Base-by-base conservation (phyloP, 345 rosid genomes). In the Lepidium didymum region DNA sequence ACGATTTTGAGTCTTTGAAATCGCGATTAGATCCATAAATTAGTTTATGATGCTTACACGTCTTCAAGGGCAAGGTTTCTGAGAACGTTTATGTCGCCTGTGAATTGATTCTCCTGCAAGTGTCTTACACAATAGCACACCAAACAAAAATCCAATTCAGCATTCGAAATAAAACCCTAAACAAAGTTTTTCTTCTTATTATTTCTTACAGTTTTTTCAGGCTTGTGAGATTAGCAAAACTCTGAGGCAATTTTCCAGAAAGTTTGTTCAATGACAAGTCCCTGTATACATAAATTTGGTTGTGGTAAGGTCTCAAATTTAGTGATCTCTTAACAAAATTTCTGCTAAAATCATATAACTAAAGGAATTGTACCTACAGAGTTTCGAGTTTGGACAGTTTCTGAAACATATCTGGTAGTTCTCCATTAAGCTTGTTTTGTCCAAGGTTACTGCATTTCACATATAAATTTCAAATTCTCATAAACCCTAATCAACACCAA, bases 371-470 rank as follows among this genome's bases (percentile, higher is more conserved):
- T 67, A 85, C 96, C 90, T 84, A 90, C 97, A 90, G 10, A 23
- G 79, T 65, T 59, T 83, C 70, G 38, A 93, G 92, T 72, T 93
- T 88, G 6, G 79, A 25, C 40, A 90, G 81, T 62, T 83, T 90
- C 62, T 83, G 85, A 64, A 93, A 90, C 94, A 90, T 88, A 52
- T 93, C 96, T 44, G 74, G 83, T 62, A 93, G 40, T 53, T 87
- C 88, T 67, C 97, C 97, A 21, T 83, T 77, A 18, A 90, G 87
- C 77, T 83, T 69, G 80, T 90, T 90, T 38, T 79, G 85, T 54
- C 88, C 84, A 54, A 88, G 80, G 70, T 88, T 77, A 75, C 94
- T 90, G 76, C 80, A 71, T 31, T 37, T 23, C 77, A 65, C 23
- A 65, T 13, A 44, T 15, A 44, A 42, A 18, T 41, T 54, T 15